Evolutionary conservation across 164 flowering plant genomes (phyloP), one percentile per base, ranked within the genome.

Genomic region (Sedum album): DNA sequence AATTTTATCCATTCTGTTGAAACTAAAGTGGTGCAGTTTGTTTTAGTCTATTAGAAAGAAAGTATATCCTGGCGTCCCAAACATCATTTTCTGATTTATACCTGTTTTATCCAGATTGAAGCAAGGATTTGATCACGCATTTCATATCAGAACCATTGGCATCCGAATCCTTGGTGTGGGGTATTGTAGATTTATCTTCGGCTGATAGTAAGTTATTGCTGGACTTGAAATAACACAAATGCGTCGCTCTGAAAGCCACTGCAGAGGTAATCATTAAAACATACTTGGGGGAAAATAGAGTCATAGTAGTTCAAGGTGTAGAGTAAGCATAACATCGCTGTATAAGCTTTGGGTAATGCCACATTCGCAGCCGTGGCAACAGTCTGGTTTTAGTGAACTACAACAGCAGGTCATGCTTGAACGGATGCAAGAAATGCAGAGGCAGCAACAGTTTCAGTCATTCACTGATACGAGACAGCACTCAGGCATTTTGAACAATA

Each of bases 391-490:
- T 33, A 69, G 51, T 75, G 90, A 86, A 25, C 69, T 77, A 18
- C 48, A 44, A 44, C 87, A 82, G 64, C 84, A 82, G 51, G 66
- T 65, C 9, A 76, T 82, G 70, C 48, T 81, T 20, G 79, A 72
- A 72, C 83, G 82, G 71, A 70, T 83, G 79, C 87, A 84, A 73
- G 90, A 86, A 60, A 51, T 79, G 68, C 88, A 79, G 35, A 81
- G 78, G 71, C 89, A 83, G 72, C 85, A 76, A 55, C 86, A 82
- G 67, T 67, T 80, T 68, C 85, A 71, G 66, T 79, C 76, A 66
- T 74, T 75, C 31, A 84, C 74, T 64, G 60, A 66, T 38, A 74
- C 80, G 39, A 83, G 82, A 75, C 85, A 76, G 44, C 84, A 80
- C 26, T 70, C 82, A 63, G 33, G 78, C 6, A 64, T 79, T 57